Conservation (phyloP, 176 grass and related monocot species). For the Oryza nivara region DNA sequence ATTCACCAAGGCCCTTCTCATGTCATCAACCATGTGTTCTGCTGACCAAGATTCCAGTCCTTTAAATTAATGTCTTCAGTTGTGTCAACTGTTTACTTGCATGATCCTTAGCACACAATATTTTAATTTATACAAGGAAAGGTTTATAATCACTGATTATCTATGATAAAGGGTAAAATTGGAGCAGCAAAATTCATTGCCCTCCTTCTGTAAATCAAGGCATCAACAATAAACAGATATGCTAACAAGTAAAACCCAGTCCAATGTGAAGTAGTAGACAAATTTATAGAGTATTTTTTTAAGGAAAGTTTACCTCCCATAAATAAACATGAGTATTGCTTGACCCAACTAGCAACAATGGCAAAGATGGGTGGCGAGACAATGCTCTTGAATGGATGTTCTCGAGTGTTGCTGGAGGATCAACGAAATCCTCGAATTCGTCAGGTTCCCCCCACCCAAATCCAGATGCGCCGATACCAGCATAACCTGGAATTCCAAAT, state of each 20-base stretch:
- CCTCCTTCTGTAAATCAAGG: conserved; percentile 43
- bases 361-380: conserved; percentile 47
- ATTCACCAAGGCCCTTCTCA: not conserved
- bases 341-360: conserved; percentile 61
- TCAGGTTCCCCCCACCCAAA: conserved; percentile 62
- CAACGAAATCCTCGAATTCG: conserved; percentile 57
- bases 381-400: conserved; percentile 66
- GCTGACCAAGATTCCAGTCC: conserved; percentile 20
- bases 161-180: not conserved
- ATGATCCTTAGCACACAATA: conserved; percentile 16
- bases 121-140: not conserved
- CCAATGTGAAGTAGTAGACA: conserved; percentile 20
- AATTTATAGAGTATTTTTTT: not conserved
- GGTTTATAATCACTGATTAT: conserved; percentile 17
- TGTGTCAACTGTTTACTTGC: conserved; percentile 29
- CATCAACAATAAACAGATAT: conserved; percentile 40
- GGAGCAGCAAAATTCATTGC: conserved; percentile 29
- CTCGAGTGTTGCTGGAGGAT: conserved; percentile 62
- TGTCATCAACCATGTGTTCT: conserved; percentile 1
- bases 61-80: not conserved
- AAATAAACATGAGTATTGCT: conserved; percentile 63
- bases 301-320: conserved; percentile 50
- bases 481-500: conserved; percentile 98
- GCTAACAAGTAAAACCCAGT: not conserved
- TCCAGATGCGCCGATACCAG: conserved; percentile 70